phyloP scores from a whole-genome alignment of 805 yeast genomes.

The Saccharomycopsis synnaedendra region DNA sequence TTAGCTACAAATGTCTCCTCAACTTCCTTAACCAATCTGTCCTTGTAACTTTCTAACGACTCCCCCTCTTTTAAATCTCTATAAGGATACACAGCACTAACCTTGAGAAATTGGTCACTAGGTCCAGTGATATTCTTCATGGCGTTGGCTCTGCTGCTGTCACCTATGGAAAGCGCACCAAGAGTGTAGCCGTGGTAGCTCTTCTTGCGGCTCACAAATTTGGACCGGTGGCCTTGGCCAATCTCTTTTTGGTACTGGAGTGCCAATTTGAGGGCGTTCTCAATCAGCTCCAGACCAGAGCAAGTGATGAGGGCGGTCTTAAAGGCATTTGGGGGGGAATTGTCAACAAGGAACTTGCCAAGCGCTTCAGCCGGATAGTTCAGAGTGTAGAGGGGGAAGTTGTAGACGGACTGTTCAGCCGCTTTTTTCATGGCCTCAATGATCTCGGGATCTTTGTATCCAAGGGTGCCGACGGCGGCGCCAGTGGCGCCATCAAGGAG shows the following conservation, averaged over 20 bases:
- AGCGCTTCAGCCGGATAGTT: conserved; percentile 32
- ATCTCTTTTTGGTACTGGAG: conserved; percentile 34
- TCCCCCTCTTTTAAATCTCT: conserved; percentile 24
- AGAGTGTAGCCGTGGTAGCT: conserved; percentile 40
- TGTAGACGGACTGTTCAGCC: conserved; percentile 26
- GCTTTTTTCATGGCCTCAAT: conserved; percentile 26
- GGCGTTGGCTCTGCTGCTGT: conserved; percentile 25
- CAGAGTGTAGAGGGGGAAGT: conserved; percentile 24
- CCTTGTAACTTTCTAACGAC: conserved; percentile 29
- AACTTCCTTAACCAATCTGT: conserved; percentile 27
- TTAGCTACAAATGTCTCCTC: conserved; percentile 31
- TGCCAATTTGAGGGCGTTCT: conserved; percentile 51
- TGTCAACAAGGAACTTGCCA: conserved; percentile 29
- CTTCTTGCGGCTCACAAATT: conserved; percentile 31
- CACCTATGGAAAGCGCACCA: conserved; percentile 33
- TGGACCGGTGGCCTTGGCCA: conserved; percentile 29
- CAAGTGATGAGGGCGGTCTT: conserved; percentile 36
- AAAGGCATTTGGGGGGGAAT: conserved; percentile 29
- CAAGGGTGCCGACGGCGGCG: conserved; percentile 41
- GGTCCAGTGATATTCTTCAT: conserved; percentile 23
- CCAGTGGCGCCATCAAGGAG: conserved; percentile 37
- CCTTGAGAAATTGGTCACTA: conserved; percentile 22
- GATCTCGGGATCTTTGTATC: conserved; percentile 32
- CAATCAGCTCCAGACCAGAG: conserved; percentile 62
- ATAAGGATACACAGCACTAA: conserved; percentile 26